Evolutionary conservation across 2,329 filamentous ascomycete genomes (phyloP), one percentile per base, ranked within the genome.

Genomic region (Colletotrichum gloeosporioides): DNA sequence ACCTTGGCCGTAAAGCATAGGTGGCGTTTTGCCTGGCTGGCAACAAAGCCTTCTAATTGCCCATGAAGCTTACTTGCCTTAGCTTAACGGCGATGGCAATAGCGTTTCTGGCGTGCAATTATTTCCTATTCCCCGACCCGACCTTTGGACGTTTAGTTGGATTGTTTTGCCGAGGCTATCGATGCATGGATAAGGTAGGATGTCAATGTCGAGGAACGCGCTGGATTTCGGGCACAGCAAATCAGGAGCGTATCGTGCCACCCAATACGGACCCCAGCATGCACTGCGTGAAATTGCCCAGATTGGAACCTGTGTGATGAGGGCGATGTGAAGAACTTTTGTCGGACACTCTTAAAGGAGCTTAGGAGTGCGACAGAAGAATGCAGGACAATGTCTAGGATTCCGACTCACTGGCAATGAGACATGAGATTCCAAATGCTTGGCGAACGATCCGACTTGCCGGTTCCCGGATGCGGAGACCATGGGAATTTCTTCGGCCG

Each of bases 91-190:
- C n/a, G 44, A 53, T 13, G 4, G n/a, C n/a, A 53, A 53, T 13
- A 22, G n/a, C 6, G 44, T 8, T 25, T 53, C n/a, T 22, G 44
- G 12, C n/a, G 44, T 25, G 44, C 6, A 6, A 8, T 53, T 53
- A 53, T 53, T 53, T 25, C 6, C 44, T 53, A 53, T 53, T 53
- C 3, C n/a, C 44, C 10, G 44, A 53, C n/a, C 4, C 2, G 12
- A 53, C n/a, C 10, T 53, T 0, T 53, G 0, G 44, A 53, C n/a
- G 10, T 13, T 2, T 1, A 4, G n/a, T 22, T 22, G 44, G 6
- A 22, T 18, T 49, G 6, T 13, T 22, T 49, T 25, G n/a, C n/a
- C 44, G 44, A 53, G n/a, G 44, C 4, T 22, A 53, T 8, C n/a
- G 10, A 53, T 1, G 9, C 39, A n/a, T n/a, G 34, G 16, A 18